Evolutionary conservation across 345 rosid species (phyloP), one percentile per base, ranked within the genome.

Genomic region (Populus nigra): DNA sequence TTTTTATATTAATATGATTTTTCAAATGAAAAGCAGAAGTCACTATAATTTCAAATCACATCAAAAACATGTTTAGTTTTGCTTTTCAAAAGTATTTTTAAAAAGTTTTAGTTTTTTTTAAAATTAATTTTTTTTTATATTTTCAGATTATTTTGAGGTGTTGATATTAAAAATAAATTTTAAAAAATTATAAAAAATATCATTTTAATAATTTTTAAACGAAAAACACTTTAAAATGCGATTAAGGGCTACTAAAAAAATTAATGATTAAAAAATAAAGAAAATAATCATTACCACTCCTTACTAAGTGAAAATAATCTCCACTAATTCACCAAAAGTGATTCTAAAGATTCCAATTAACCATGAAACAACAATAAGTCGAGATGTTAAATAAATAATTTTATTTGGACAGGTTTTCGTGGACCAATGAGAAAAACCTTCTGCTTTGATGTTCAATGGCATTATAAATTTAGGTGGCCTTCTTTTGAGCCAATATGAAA

Each of bases 381-480:
- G 38, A 68, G 16, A 67, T 67, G 41, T 8, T 22, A 16, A 9
- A 22, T 38, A 36, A 7, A 20, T 35, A 36, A 22, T 68, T 68
- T 68, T 36, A 23, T n/a, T 2, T 10, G 29, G 47, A 72, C 13
- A 18, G 9, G 33, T 9, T 22, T 31, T 31, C 22, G 43, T 67
- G 76, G 72, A 25, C 73, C 67, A 71, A 10, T 17, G 74, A 72
- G 43, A 72, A 72, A 72, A 53, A 25, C 25, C 31, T 65, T 53
- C 23, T 9, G 39, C 31, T 31, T 16, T 11, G 25, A 31, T 27
- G 11, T 1, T 22, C 59, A 25, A 25, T 66, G 20, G 39, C 36
- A 69, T 69, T 18, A 47, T 65, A 45, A 5, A 17, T 41, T 61
- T 16, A 27, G 74, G 31, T 71, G 69, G 79, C 29, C 9, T 49